phyloP scores from a whole-genome alignment of 768 basidiomycete species.

The Nidula microcarpa region DNA sequence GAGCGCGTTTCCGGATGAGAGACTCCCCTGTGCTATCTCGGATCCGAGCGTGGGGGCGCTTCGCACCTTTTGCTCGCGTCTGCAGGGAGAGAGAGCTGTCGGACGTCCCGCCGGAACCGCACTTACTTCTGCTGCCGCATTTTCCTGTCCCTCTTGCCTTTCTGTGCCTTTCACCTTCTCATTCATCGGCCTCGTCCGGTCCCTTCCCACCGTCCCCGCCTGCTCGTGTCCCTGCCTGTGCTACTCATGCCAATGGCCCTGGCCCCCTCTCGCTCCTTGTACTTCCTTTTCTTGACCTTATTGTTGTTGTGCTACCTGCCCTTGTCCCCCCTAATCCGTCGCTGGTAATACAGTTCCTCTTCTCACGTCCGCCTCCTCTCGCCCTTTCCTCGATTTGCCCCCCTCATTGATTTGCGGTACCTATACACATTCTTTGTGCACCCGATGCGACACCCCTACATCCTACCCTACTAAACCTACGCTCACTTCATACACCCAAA shows the following conservation, averaged over 20 bases:
- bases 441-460: background rate
- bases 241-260: background rate
- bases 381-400: background rate
- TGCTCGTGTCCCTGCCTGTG: background rate
- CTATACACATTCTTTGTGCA: background rate
- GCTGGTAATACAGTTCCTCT: no score
- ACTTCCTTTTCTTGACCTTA: no score
- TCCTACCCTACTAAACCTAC: background rate
- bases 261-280: no score
- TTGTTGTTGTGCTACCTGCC: no score
- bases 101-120: background rate
- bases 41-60: background rate
- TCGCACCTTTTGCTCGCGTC: no score
- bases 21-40: background rate
- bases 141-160: background rate
- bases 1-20: slow-evolving; percentile 1
- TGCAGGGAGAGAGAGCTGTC: no score
- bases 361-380: background rate
- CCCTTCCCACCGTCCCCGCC: background rate
- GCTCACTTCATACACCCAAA: no score
- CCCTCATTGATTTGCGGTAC: background rate
- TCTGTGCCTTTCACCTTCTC: background rate
- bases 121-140: background rate
- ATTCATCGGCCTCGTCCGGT: background rate
- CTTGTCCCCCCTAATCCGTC: no score